Conservation (phyloP, 352 stramenopile genomes). For the Globisporangium radiosum region DNA sequence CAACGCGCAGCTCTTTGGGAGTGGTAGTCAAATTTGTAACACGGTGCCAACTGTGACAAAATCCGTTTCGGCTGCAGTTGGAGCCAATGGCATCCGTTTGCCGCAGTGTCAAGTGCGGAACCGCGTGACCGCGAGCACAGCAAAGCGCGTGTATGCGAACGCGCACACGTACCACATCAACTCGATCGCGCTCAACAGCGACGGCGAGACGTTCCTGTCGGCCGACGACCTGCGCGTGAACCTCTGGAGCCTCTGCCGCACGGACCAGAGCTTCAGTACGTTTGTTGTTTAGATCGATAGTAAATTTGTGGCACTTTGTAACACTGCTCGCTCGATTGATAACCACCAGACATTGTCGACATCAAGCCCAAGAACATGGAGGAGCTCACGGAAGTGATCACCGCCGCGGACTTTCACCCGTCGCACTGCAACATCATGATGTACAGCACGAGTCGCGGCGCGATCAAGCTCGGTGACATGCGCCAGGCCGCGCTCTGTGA, state of each 20-base stretch:
- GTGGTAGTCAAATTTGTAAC: slow-evolving; percentile 16
- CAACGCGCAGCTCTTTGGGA: slow-evolving; percentile 36
- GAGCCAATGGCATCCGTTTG: slow-evolving; percentile 36
- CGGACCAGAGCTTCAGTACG: slow-evolving; percentile 88
- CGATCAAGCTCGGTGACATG: slow-evolving; percentile 92
- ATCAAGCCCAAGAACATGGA: slow-evolving; percentile 97
- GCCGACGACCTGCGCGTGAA: slow-evolving; percentile 96
- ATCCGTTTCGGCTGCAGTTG: background rate
- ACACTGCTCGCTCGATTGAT: background rate
- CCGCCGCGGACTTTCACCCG: slow-evolving; percentile 91
- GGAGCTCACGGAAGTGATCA: slow-evolving; percentile 96
- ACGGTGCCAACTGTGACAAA: background rate
- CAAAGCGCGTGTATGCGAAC: slow-evolving; percentile 88
- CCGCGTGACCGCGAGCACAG: slow-evolving; percentile 61
- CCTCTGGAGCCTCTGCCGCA: slow-evolving; percentile 91
- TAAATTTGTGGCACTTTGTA: too few species aligned
- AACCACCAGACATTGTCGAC: slow-evolving; percentile 88
- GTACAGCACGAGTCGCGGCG: slow-evolving; percentile 91
- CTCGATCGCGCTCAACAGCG: slow-evolving; percentile 91
- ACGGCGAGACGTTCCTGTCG: slow-evolving; percentile 95
- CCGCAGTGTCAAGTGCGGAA: slow-evolving; percentile 46
- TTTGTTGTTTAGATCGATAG: background rate
- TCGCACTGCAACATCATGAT: slow-evolving; percentile 92
- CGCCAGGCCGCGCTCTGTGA: slow-evolving; percentile 87
- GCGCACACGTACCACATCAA: slow-evolving; percentile 98